Conservation (phyloP, 2,329 filamentous ascomycete genomes). For the Lecanicillium sp. region DNA sequence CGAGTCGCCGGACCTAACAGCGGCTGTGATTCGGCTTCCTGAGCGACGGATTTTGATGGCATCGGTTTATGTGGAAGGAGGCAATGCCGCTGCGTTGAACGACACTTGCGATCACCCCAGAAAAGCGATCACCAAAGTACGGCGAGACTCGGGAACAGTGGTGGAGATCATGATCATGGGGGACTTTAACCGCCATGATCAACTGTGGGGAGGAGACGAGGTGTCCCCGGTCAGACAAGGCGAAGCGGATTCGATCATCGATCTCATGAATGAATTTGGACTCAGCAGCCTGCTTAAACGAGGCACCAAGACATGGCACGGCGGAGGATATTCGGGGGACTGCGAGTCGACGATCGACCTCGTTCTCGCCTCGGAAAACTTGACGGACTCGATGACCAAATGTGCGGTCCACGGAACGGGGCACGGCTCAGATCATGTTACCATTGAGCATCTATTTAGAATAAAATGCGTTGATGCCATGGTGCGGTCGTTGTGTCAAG, state of each 20-base stretch:
- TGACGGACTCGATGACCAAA: conserved; percentile 11
- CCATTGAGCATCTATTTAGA: conserved; percentile 23
- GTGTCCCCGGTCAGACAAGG: conserved; percentile 19
- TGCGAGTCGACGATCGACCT: conserved; percentile 18
- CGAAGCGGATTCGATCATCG: conserved; percentile 26
- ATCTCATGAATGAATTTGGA: conserved; percentile 24
- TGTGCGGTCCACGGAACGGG: conserved; percentile 13
- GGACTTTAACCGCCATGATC: conserved; percentile 14
- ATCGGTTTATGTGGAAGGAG: conserved; percentile 8
- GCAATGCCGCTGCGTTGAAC: neutral
- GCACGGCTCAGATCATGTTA: conserved; percentile 21
- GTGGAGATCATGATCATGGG: conserved; percentile 10
- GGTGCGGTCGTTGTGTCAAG: too few relatives aligned
- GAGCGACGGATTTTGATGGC: conserved; percentile 4
- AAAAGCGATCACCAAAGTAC: conserved; percentile 3
- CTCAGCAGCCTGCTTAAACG: conserved; percentile 24
- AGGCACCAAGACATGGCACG: conserved; percentile 26
- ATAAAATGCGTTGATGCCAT: too few relatives aligned
- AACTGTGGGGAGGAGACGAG: conserved; percentile 15
- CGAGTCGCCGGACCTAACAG: conserved; percentile 9
- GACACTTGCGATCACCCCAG: conserved; percentile 5
- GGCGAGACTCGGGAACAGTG: neutral
- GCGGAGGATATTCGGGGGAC: too few relatives aligned
- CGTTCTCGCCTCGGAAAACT: conserved; percentile 15
- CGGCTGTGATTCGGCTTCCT: conserved; percentile 2